Conservation (phyloP, 139 green algal genomes). For the Desmodesmus armatus region DNA sequence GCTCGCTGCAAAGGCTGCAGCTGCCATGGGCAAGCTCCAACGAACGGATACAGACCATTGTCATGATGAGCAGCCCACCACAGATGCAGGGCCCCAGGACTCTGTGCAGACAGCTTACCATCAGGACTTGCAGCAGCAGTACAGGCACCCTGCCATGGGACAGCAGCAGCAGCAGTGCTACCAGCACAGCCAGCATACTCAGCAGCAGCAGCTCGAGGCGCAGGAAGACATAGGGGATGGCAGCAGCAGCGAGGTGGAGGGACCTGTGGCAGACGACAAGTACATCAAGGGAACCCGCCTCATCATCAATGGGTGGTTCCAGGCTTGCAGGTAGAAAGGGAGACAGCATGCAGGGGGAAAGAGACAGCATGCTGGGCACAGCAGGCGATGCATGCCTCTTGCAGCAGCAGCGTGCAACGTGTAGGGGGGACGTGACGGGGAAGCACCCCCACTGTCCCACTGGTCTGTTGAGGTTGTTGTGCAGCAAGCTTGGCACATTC, state of each 20-base stretch:
- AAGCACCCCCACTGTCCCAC: too few relatives aligned
- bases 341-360: background rate
- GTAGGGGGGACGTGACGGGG: too few relatives aligned
- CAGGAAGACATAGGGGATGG: background rate
- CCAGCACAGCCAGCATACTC: background rate
- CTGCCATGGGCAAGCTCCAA: slow-evolving; percentile 24
- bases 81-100: background rate
- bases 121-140: background rate
- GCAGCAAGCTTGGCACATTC: too few relatives aligned
- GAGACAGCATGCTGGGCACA: background rate
- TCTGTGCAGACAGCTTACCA: slow-evolving; percentile 26
- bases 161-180: background rate
- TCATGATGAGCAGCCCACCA: slow-evolving; percentile 1
- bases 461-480: too few relatives aligned
- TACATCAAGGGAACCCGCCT: slow-evolving; percentile 47
- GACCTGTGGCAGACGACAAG: slow-evolving; percentile 28
- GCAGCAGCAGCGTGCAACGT: background rate
- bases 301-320: slow-evolving; percentile 39
- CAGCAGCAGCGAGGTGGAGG: slow-evolving; percentile 35
- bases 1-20: background rate
- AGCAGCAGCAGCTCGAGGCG: background rate
- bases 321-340: slow-evolving; percentile 50
- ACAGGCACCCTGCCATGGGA: background rate
- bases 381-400: too few relatives aligned
- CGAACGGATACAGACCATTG: slow-evolving; percentile 34